phyloP scores from a whole-genome alignment of 768 basidiomycete species.

The Lentinula aciculospora region DNA sequence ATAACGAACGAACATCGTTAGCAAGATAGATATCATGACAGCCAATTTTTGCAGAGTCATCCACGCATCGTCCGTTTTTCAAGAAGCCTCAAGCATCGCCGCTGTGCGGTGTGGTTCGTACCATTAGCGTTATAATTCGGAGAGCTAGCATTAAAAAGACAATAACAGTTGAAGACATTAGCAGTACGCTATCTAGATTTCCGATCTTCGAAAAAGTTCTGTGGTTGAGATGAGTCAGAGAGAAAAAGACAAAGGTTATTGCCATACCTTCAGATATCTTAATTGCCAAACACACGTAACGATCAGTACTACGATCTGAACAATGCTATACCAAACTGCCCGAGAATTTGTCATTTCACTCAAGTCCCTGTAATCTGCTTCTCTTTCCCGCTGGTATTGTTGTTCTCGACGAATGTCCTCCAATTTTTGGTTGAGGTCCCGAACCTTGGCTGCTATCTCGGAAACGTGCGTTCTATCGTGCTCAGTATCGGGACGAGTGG shows the following conservation, averaged over 20 bases:
- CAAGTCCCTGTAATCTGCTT: constrained; percentile 82
- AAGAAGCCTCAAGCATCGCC: too few relatives aligned
- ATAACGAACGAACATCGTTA: too few relatives aligned
- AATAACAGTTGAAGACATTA: neutral
- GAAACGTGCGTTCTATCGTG: constrained; percentile 84
- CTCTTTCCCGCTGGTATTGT: constrained; percentile 95
- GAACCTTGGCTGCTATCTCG: constrained; percentile 74
- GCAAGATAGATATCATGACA: too few relatives aligned
- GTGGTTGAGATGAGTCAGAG: neutral
- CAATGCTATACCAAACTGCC: constrained; percentile 92
- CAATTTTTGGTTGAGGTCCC: constrained; percentile 90
- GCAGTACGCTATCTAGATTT: constrained; percentile 52
- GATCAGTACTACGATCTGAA: constrained; percentile 81
- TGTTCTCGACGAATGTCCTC: constrained; percentile 93
- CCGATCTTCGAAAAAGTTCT: constrained; percentile 87
- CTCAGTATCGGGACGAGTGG: constrained; percentile 79
- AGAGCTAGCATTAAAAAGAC: neutral
- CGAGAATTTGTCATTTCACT: constrained; percentile 88
- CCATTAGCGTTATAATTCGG: neutral
- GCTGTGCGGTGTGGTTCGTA: too few relatives aligned
- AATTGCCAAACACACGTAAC: constrained; percentile 91
- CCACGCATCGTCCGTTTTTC: too few relatives aligned
- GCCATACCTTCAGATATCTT: constrained; percentile 77
- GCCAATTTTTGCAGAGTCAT: too few relatives aligned
- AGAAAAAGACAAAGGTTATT: neutral